Conservation (phyloP, 805 yeast species). For the Saitoella complicata region DNA sequence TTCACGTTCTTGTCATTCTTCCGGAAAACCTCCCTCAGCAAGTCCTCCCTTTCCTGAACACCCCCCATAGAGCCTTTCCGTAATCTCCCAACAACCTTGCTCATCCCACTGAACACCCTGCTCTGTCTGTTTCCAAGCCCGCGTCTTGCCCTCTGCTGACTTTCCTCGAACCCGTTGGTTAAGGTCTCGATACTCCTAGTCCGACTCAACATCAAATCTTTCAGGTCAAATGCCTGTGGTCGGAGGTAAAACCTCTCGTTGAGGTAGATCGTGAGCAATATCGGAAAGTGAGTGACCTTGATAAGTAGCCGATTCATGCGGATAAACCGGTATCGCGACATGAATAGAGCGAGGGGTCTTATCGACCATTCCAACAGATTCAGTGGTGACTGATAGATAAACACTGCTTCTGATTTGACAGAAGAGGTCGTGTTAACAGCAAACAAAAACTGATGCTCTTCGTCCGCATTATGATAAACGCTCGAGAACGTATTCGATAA, state of each 20-base stretch:
- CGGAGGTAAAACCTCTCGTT: constrained; percentile 18
- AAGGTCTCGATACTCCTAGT: too few relatives aligned
- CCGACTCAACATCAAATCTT: neutral
- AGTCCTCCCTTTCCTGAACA: too few relatives aligned
- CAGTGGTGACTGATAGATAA: constrained; percentile 24
- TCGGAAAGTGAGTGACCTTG: constrained; percentile 24
- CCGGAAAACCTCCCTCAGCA: too few relatives aligned
- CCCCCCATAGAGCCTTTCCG: too few relatives aligned
- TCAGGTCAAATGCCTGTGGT: neutral
- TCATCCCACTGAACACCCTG: too few relatives aligned
- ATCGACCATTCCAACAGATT: constrained; percentile 21
- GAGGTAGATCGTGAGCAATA: constrained; percentile 20
- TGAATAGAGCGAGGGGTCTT: constrained; percentile 18
- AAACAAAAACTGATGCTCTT: constrained; percentile 23
- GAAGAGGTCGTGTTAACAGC: constrained; percentile 25
- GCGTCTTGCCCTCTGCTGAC: too few relatives aligned
- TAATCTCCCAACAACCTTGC: too few relatives aligned
- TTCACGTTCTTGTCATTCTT: too few relatives aligned
- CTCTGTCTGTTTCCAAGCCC: too few relatives aligned
- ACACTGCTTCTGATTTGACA: constrained; percentile 22
- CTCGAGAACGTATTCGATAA: constrained; percentile 25
- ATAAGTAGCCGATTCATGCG: constrained; percentile 21
- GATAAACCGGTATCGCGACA: constrained; percentile 20
- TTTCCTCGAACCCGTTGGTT: too few relatives aligned
- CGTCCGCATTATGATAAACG: constrained; percentile 22